Evolutionary conservation across 495 filamentous ascomycete species (phyloP), one percentile per base, ranked within the genome.

Genomic region (Podospora australis): DNA sequence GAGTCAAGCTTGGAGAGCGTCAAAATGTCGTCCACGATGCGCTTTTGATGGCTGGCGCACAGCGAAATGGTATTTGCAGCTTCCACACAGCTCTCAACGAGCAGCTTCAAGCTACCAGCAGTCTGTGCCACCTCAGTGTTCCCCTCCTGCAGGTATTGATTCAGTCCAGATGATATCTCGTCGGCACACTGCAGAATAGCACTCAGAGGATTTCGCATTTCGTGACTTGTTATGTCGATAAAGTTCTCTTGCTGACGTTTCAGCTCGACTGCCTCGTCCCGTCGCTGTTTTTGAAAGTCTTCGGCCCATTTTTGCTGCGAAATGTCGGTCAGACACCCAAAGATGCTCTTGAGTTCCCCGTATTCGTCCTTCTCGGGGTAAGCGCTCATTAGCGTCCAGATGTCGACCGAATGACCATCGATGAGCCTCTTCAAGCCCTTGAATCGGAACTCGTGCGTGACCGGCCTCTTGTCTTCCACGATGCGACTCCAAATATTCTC

Each of bases 1-100:
- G 86, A 87, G 50, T 94, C 88, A n/a, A 95, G 71, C 55, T 94
- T 95, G 2, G 86, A 90, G 23, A 89, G 77, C 2, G 84, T 87
- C 20, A 94, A 68, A 25, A 94, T 83, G 60, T 92, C 87, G 59
- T 91, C 85, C 2, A 92, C 83, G 47, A 78, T 78, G 14, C 83
- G 74, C 62, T 86, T 87, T 60, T 92, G 88, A 60, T 95, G 88
- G 46, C 80, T 80, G 10, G 87, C 81, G 59, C 88, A 95, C 6
- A 91, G 77, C 13, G 78, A 78, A 53, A 95, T 94, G 22, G 86
- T 94, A 48, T 88, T 84, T 10, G 86, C 80, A 1, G 89, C 86
- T 59, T 91, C 83, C 20, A 87, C 71, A 55, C 77, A 82, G 46
- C 72, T 75, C 11, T 78, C 71, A 1, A 86, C 26, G 39, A 69